Conservation (phyloP, 2,329 filamentous ascomycete genomes). For the Simplicillium sp. region DNA sequence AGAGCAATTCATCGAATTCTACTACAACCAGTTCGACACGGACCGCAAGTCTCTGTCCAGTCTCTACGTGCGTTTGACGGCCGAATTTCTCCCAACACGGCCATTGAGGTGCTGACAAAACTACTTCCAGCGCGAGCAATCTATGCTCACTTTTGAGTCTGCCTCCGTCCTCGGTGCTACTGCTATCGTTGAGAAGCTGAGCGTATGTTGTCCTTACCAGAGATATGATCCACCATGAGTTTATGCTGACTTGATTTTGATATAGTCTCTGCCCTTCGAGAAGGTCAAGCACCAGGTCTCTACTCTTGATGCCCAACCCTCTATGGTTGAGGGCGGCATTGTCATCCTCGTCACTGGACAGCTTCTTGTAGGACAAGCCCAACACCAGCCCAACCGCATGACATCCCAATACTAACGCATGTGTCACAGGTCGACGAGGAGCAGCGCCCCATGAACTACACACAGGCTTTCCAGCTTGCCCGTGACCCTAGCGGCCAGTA, state of each 20-base stretch:
- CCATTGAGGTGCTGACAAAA: slow-evolving; percentile 8
- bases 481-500: slow-evolving; percentile 59
- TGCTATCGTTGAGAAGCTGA: slow-evolving; percentile 71
- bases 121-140: slow-evolving; percentile 58
- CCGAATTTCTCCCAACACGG: slow-evolving; percentile 4
- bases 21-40: slow-evolving; percentile 80
- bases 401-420: slow-evolving; percentile 4
- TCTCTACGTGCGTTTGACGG: slow-evolving; percentile 67
- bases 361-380: slow-evolving; percentile 56
- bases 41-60: slow-evolving; percentile 54
- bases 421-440: slow-evolving; percentile 67
- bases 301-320: slow-evolving; percentile 78
- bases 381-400: neutral
- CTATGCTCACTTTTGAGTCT: slow-evolving; percentile 91
- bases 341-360: slow-evolving; percentile 82
- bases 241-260: neutral
- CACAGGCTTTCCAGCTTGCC: slow-evolving; percentile 78
- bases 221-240: neutral
- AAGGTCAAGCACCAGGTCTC: slow-evolving; percentile 70
- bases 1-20: slow-evolving; percentile 86
- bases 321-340: slow-evolving; percentile 54
- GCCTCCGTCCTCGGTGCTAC: slow-evolving; percentile 51
- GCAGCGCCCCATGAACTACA: slow-evolving; percentile 81
- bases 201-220: slow-evolving; percentile 40
- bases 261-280: slow-evolving; percentile 66